A percentile compares a stretch with the other conserved stretches of the same genome.
Evolutionary conservation across 257 asterid genomes (phyloP).

Genomic region (Ilex asprella): DNA sequence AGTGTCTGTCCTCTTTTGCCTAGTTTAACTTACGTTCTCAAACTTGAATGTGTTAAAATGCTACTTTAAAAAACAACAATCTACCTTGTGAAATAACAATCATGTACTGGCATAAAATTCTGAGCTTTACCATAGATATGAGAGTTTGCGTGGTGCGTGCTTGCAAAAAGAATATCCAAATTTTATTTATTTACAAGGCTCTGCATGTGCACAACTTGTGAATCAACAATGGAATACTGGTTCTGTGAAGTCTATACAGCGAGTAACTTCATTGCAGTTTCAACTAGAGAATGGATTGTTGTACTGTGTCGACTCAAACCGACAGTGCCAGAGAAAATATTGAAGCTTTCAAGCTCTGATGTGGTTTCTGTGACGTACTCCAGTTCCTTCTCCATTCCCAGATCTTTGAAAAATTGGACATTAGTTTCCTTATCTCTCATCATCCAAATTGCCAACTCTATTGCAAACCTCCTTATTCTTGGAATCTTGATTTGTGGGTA

Average conservation of each 20-base stretch:
- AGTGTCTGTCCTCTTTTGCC: too few relatives aligned
- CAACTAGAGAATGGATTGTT: slow-evolving; percentile 53
- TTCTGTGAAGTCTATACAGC: slow-evolving; percentile 6
- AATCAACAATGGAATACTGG: too few relatives aligned
- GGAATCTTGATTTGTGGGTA: slow-evolving; percentile 68
- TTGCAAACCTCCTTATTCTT: slow-evolving; percentile 66
- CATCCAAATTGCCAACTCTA: slow-evolving; percentile 84
- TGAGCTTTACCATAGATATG: too few relatives aligned
- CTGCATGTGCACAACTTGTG: too few relatives aligned
- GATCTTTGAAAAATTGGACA: slow-evolving; percentile 25
- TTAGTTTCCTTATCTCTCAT: slow-evolving; percentile 53
- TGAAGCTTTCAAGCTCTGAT: slow-evolving; percentile 82
- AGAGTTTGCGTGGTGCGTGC: too few relatives aligned
- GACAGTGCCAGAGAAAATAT: slow-evolving; percentile 76
- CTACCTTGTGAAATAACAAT: too few relatives aligned
- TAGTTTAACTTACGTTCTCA: too few relatives aligned
- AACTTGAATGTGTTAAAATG: too few relatives aligned
- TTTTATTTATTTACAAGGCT: too few relatives aligned
- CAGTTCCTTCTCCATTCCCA: slow-evolving; percentile 60
- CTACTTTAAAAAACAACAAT: too few relatives aligned
- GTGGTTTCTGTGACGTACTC: slow-evolving; percentile 62
- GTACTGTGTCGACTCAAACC: slow-evolving; percentile 61
- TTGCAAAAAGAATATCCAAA: too few relatives aligned
- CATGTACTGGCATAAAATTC: too few relatives aligned
- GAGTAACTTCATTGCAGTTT: slow-evolving; percentile 50